These are phyloP conservation scores for Stentor coeruleus DNA, from an alignment of 73 alveolate genomes.

Conservation along the genomic window DNA sequence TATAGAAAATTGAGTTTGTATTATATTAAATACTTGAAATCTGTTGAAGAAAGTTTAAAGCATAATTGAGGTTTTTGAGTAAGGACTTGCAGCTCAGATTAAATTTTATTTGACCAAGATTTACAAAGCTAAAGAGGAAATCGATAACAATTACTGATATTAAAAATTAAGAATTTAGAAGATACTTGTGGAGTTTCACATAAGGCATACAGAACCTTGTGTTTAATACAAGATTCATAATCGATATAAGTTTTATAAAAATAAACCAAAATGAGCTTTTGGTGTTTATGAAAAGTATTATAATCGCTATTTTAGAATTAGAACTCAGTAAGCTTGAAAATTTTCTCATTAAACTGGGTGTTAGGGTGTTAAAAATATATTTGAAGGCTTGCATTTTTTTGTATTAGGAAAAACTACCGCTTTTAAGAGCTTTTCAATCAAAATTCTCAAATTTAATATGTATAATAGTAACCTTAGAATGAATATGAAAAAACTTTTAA, in stretches of 20 bases:
- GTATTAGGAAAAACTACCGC: neutral
- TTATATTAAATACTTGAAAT: neutral
- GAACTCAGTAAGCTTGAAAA: neutral
- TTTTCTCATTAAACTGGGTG: neutral
- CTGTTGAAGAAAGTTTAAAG: slow-evolving; percentile 4
- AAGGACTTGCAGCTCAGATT: neutral
- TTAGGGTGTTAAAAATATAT: neutral
- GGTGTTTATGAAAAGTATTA: neutral
- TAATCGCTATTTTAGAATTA: neutral
- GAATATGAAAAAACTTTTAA: slow-evolving; percentile 1
- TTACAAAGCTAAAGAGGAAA: neutral
- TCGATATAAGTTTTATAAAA: neutral
- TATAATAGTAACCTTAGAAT: neutral
- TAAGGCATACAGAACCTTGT: neutral
- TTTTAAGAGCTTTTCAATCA: neutral
- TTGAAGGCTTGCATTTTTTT: neutral
- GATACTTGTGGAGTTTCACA: neutral
- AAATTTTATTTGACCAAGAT: neutral
- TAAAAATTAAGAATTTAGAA: neutral
- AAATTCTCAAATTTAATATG: neutral
- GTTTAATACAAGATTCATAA: neutral
- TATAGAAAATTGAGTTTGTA: neutral
- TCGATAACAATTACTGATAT: neutral
- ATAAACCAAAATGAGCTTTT: neutral
- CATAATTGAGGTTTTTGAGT: neutral